Evolutionary conservation across 2,329 filamentous ascomycete species (phyloP).

Genomic region (Dryadomyces sulphureus): DNA sequence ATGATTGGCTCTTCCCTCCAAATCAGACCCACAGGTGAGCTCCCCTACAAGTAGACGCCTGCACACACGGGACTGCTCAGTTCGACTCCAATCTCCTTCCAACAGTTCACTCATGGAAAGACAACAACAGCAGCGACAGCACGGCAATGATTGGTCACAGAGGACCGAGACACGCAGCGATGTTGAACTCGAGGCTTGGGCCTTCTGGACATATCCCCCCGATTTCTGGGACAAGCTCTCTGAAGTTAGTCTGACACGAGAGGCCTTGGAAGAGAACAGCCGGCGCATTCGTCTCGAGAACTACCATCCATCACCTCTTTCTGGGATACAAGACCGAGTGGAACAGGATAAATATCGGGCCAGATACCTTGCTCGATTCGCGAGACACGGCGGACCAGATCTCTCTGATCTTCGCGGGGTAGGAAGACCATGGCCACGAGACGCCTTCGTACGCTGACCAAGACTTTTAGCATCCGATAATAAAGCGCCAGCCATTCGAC

Average conservation of each 20-base stretch:
- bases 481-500: not conserved
- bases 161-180: conserved; percentile 3
- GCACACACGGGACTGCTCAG: too few species aligned
- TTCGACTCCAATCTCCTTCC: not conserved
- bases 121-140: conserved; percentile 3
- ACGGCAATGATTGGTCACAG: conserved; percentile 3
- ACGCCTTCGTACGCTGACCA: not conserved
- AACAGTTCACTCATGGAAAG: not conserved
- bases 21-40: too few species aligned
- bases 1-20: too few species aligned
- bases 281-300: conserved; percentile 4
- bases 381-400: conserved; percentile 14
- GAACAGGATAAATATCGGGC: not conserved
- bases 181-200: conserved; percentile 1
- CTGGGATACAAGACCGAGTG: too few species aligned
- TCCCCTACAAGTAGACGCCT: too few species aligned
- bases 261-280: conserved; percentile 8
- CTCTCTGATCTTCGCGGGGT: conserved; percentile 14
- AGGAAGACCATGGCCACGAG: not conserved
- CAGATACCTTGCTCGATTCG: conserved; percentile 11
- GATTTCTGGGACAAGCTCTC: conserved; percentile 9
- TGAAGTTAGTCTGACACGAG: conserved; percentile 2
- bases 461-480: conserved; percentile 2
- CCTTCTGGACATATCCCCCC: conserved; percentile 5
- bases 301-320: too few species aligned